Base-by-base conservation (phyloP, 495 filamentous ascomycete species). In the Aspergillus avenaceus region DNA sequence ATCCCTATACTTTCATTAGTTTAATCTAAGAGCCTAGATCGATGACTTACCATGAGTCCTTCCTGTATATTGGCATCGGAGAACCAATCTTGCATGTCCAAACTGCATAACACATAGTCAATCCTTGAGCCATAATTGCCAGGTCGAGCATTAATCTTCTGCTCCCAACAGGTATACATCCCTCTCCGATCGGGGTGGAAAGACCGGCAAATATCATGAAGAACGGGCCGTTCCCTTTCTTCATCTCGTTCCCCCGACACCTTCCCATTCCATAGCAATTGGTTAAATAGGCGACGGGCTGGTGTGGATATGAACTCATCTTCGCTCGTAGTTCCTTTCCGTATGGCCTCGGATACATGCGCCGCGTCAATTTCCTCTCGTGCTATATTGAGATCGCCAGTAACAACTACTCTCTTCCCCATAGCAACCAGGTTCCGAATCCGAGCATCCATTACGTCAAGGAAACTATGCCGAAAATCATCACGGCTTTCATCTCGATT, bases 161-260 rank as follows among this genome's bases (percentile, higher is more conserved):
- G 85, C 50, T 95, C 88, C 91, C 91, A 91, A 63, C 91, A 96
- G 6, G 93, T 98, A 66, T 88, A 97, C 93, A 98, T 98, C 38
- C 91, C 90, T 49, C 73, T 74, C 5, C 93, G 81, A 26, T 69
- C 69, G 2, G 88, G 85, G 63, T 96, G 88, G 59, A 91, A 93
- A 23, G 81, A 82, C 49, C 93, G 77, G 63, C 88, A 92, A 41
- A 95, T 80, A 74, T 98, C 93, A 77, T 85, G 84, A 50, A 98
- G 72, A 8, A 91, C 79, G 3, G 91, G 83, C 27, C 80, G 52
- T 56, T 92, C 87, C 51, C 89, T 80, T 3, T 81, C 85, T 50
- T 81, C 74, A 46, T 95, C 89, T 41, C 85, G 78, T 32, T 82
- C 72, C 0, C 85, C 86, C 28, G 80, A 49, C 11, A 95, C 87